These are phyloP conservation scores for Ceratobasidium papillatum DNA, from an alignment of 1,284 basidiomycete genomes.

Conservation along the genomic window DNA sequence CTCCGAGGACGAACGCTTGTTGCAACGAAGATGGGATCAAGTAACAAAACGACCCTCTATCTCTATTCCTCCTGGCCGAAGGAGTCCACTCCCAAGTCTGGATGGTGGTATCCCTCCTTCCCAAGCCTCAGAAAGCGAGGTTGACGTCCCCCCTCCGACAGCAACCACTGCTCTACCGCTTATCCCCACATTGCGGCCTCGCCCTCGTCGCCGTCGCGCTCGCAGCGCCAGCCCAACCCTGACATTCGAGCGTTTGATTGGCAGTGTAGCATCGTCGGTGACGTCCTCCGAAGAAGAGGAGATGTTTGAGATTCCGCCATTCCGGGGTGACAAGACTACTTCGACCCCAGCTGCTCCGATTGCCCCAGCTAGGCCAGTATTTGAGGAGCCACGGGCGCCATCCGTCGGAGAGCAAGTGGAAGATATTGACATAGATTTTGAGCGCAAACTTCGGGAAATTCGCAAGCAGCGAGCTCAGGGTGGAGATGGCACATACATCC, in stretches of 20 bases:
- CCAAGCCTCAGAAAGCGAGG: slow-evolving; percentile 9
- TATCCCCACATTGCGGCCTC: slow-evolving; percentile 30
- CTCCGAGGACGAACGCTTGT: slow-evolving; percentile 16
- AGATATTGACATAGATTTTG: slow-evolving; percentile 27
- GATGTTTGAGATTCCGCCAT: slow-evolving; percentile 8
- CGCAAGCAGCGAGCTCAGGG: slow-evolving; percentile 20
- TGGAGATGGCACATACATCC: slow-evolving; percentile 35
- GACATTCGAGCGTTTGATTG: slow-evolving; percentile 31
- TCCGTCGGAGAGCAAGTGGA: neutral
- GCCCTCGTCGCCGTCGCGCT: slow-evolving; percentile 38
- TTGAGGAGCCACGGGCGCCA: slow-evolving; percentile 9
- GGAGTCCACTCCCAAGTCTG: slow-evolving; percentile 21
- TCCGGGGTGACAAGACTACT: neutral
- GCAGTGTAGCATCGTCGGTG: slow-evolving; percentile 7
- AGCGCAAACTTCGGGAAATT: slow-evolving; percentile 15
- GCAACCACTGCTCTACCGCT: slow-evolving; percentile 16
- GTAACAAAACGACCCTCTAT: neutral
- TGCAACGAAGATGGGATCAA: slow-evolving; percentile 22
- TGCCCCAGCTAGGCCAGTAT: neutral
- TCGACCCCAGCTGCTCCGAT: slow-evolving; percentile 1
- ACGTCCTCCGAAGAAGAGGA: slow-evolving; percentile 4
- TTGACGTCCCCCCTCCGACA: slow-evolving; percentile 34
- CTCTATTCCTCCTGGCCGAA: slow-evolving; percentile 22
- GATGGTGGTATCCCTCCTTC: slow-evolving; percentile 33
- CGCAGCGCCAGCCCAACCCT: slow-evolving; percentile 41